These are phyloP conservation scores for Obba rivulosa DNA, from an alignment of 768 basidiomycete genomes.

Conservation along the genomic window DNA sequence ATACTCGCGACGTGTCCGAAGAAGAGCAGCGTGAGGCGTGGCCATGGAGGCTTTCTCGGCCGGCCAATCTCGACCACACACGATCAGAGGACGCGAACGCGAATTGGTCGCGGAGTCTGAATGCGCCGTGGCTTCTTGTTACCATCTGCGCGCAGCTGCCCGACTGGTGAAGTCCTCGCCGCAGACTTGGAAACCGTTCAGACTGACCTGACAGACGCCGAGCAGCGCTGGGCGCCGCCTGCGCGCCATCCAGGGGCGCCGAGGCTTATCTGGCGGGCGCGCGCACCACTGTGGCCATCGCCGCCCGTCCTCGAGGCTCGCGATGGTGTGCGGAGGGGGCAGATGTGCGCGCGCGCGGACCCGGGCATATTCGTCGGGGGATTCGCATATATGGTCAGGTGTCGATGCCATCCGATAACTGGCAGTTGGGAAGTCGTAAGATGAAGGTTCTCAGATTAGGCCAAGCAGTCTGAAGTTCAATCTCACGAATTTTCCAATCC, in stretches of 20 bases:
- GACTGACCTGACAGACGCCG: not conserved
- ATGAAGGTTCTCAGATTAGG: conserved; percentile 9
- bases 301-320: not conserved
- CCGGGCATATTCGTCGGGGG: conserved; percentile 5
- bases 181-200: not conserved
- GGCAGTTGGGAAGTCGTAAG: conserved; percentile 12
- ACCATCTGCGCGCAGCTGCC: conserved; percentile 2
- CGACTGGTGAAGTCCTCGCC: not conserved
- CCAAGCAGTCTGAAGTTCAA: conserved; percentile 2
- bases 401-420: conserved; percentile 13
- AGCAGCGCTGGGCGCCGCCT: not conserved
- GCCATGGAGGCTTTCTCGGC: conserved; percentile 8
- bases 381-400: conserved; percentile 11
- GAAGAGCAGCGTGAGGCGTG: conserved; percentile 1
- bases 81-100: conserved; percentile 1
- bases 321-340: not conserved
- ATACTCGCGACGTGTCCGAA: conserved; percentile 3
- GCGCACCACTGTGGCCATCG: not conserved
- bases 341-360: conserved; percentile 6
- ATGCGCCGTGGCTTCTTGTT: not conserved
- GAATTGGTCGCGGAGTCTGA: conserved; percentile 8
- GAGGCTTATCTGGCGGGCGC: not conserved
- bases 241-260: not conserved
- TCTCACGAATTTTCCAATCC: conserved; percentile 11
- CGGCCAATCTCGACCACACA: conserved; percentile 7